A percentile compares a stretch with the other conserved stretches of the same genome.
Conservation (phyloP, 2,329 filamentous ascomycete species). For the Penicillium sp. region DNA sequence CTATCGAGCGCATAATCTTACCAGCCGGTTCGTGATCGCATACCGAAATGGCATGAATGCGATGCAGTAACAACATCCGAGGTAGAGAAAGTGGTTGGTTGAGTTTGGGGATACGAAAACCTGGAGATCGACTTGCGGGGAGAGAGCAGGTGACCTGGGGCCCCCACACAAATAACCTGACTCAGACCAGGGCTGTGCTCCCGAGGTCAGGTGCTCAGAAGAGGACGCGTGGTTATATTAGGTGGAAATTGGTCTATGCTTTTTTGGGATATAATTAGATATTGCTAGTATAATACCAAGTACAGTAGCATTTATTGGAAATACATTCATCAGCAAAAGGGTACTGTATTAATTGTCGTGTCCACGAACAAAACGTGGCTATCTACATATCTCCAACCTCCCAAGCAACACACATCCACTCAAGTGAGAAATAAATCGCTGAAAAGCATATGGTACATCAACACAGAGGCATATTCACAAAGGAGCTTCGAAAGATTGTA, state of each 20-base stretch:
- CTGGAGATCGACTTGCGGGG: slow-evolving; percentile 25
- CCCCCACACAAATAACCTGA: slow-evolving; percentile 12
- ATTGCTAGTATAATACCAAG: neutral
- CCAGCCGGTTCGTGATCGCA: slow-evolving; percentile 47
- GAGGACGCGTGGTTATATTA: neutral
- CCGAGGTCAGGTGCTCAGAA: neutral
- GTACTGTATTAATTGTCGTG: slow-evolving; percentile 11
- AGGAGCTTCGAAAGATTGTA: neutral
- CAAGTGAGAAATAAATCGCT: slow-evolving; percentile 4
- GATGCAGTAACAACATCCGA: slow-evolving; percentile 26
- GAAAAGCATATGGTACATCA: slow-evolving; percentile 11
- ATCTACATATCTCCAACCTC: slow-evolving; percentile 24
- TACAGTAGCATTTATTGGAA: neutral
- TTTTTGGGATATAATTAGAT: neutral
- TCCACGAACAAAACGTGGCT: slow-evolving; percentile 12
- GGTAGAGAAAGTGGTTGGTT: slow-evolving; percentile 5
- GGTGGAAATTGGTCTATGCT: neutral
- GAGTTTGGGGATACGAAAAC: slow-evolving; percentile 13
- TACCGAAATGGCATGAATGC: slow-evolving; percentile 28
- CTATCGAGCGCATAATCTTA: slow-evolving; percentile 23
- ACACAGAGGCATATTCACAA: slow-evolving; percentile 12
- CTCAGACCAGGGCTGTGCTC: neutral
- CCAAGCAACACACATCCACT: slow-evolving; percentile 14
- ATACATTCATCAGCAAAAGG: slow-evolving; percentile 3
- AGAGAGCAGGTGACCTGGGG: slow-evolving; percentile 20